These are phyloP conservation scores for Trichophaea hybrida DNA, from an alignment of 2,329 filamentous ascomycete species.

Conservation along the genomic window DNA sequence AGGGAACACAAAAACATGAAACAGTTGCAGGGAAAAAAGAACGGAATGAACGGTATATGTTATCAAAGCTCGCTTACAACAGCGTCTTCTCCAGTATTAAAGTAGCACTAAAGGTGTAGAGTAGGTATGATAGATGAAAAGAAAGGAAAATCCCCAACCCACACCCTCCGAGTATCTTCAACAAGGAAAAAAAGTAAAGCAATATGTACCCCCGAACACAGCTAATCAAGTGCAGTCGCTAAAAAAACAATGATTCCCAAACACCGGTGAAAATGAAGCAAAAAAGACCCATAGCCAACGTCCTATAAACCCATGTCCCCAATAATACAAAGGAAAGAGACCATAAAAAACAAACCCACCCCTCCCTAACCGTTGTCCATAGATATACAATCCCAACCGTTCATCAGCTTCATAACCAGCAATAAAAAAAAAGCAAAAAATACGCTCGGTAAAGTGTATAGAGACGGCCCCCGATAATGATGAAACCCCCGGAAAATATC, in stretches of 20 bases:
- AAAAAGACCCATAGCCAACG: not conserved
- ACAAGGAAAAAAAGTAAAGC: not conserved
- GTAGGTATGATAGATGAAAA: too few relatives aligned
- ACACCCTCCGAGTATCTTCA: not conserved
- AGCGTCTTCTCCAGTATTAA: too few relatives aligned
- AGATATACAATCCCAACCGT: not conserved
- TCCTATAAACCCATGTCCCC: too few relatives aligned
- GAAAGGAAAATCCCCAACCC: not conserved
- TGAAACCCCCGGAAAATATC: not conserved
- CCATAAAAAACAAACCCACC: too few relatives aligned
- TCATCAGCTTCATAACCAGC: not conserved
- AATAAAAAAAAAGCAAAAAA: not conserved
- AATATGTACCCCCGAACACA: not conserved
- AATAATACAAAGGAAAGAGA: too few relatives aligned
- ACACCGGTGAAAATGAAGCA: not conserved
- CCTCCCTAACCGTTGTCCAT: not conserved
- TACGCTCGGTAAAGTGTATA: not conserved
- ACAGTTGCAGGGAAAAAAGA: too few relatives aligned
- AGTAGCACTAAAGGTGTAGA: too few relatives aligned
- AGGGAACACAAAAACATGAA: too few relatives aligned
- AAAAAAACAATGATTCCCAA: not conserved
- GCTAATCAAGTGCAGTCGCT: not conserved
- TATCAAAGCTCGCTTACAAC: too few relatives aligned
- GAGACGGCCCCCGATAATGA: not conserved
- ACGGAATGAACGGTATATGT: too few relatives aligned